Percentiles rank a stretch among this genome's conserved stretches.
phyloP scores from a whole-genome alignment of 176 grass and related monocot genomes.

The Aegilops sharonensis region DNA sequence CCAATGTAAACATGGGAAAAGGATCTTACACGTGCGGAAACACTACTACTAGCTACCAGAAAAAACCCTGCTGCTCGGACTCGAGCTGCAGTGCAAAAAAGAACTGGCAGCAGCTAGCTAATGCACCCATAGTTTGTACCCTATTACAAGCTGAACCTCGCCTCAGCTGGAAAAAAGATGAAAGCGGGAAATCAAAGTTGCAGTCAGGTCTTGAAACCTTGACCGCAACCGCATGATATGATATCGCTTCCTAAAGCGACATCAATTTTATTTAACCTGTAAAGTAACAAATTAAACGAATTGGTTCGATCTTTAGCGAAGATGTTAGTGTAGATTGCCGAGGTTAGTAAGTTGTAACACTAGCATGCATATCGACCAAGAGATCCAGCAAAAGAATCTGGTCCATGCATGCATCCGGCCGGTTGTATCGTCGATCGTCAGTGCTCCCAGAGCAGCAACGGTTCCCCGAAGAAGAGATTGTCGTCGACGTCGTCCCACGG shows the following conservation, averaged over 20 bases:
- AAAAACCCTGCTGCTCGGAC: background rate
- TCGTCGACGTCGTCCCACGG: constrained; percentile 33
- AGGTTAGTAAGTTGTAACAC: background rate
- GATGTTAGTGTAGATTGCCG: background rate
- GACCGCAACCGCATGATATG: background rate
- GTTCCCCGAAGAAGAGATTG: constrained; percentile 33
- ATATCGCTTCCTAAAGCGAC: background rate
- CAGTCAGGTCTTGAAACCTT: background rate
- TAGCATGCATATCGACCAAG: background rate
- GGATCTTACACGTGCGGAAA: background rate
- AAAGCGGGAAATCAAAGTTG: background rate
- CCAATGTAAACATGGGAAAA: no score
- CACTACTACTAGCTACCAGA: background rate
- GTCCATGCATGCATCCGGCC: background rate
- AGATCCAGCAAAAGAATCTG: background rate
- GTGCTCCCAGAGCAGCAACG: constrained; percentile 52
- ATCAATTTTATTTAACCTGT: constrained; percentile 9
- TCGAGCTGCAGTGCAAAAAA: background rate
- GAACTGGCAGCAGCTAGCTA: background rate
- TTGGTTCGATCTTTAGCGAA: background rate
- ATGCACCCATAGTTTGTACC: background rate
- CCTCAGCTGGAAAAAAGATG: background rate
- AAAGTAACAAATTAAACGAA: background rate
- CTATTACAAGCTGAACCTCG: background rate
- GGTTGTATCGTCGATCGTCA: constrained; percentile 13